Evolutionary conservation across 164 flowering plant species (phyloP).

Genomic region (Nelumbo lutea): DNA sequence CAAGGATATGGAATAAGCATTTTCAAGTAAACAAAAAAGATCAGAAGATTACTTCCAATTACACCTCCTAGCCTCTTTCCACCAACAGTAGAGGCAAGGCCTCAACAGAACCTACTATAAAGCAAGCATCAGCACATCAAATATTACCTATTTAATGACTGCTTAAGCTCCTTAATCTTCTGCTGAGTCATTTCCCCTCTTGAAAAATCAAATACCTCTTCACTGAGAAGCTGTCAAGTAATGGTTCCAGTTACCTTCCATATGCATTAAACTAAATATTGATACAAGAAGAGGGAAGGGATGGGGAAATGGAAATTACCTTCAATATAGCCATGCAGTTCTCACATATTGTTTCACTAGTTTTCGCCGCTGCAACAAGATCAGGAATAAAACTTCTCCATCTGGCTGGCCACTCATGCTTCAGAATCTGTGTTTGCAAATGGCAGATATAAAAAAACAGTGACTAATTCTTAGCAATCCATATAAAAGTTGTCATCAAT

Average conservation of each 20-base stretch:
- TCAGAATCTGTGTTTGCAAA: slow-evolving; percentile 60
- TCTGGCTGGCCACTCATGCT: slow-evolving; percentile 98
- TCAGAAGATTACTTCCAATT: background rate
- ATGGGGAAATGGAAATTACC: slow-evolving; percentile 25
- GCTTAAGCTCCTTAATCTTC: slow-evolving; percentile 94
- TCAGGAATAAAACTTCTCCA: slow-evolving; percentile 96
- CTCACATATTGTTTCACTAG: slow-evolving; percentile 97
- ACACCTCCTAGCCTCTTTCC: background rate
- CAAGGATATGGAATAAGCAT: background rate
- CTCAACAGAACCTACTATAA: too few relatives aligned
- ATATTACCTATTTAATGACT: slow-evolving; percentile 80
- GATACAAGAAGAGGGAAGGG: background rate
- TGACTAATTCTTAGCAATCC: too few relatives aligned
- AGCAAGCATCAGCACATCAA: background rate
- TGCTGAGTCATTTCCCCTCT: slow-evolving; percentile 99
- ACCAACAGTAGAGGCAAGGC: background rate
- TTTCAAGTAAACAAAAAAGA: background rate
- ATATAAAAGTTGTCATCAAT: too few relatives aligned
- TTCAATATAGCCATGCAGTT: slow-evolving; percentile 98
- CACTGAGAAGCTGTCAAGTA: slow-evolving; percentile 79
- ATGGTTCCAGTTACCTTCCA: background rate
- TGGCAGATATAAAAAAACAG: background rate
- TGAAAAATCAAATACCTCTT: slow-evolving; percentile 98
- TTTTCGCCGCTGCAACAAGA: slow-evolving; percentile 95
- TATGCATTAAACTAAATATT: background rate